Evolutionary conservation across 495 filamentous ascomycete genomes (phyloP).

Genomic region (Talaromyces thailandensis): DNA sequence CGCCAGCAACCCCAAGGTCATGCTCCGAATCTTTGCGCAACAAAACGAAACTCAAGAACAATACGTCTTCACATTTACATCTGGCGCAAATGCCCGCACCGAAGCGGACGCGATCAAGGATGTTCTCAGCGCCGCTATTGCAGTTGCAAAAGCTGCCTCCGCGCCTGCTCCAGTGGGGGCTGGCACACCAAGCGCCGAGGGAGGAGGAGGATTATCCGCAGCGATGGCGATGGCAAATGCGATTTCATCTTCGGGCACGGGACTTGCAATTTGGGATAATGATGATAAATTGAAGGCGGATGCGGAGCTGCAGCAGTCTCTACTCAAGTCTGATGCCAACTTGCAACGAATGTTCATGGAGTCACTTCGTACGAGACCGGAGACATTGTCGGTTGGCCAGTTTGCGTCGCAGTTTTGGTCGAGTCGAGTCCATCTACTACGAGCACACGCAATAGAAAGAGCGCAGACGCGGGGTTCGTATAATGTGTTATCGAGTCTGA

Average conservation of each 20-base stretch:
- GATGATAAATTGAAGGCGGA: slow-evolving; percentile 65
- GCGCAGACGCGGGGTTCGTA: slow-evolving; percentile 78
- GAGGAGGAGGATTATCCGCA: slow-evolving; percentile 27
- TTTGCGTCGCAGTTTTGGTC: slow-evolving; percentile 94
- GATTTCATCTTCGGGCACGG: slow-evolving; percentile 30
- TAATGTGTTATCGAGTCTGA: slow-evolving; percentile 87
- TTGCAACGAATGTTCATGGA: slow-evolving; percentile 78
- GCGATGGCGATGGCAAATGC: slow-evolving; percentile 54
- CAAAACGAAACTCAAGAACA: slow-evolving; percentile 47
- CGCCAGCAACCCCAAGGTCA: slow-evolving; percentile 61
- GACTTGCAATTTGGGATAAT: slow-evolving; percentile 58
- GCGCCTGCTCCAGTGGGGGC: slow-evolving; percentile 18
- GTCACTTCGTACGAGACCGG: slow-evolving; percentile 65
- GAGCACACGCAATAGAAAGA: slow-evolving; percentile 82
- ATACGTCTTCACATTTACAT: slow-evolving; percentile 84
- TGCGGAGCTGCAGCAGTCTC: slow-evolving; percentile 70
- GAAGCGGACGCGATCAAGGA: slow-evolving; percentile 83
- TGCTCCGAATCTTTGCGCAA: slow-evolving; percentile 21
- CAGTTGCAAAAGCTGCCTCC: slow-evolving; percentile 50
- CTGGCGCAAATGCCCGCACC: slow-evolving; percentile 58
- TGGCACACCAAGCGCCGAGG: slow-evolving; percentile 25
- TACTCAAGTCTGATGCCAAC: slow-evolving; percentile 64
- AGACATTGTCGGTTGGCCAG: slow-evolving; percentile 62
- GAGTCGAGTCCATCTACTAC: slow-evolving; percentile 69
- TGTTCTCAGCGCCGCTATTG: slow-evolving; percentile 66